phyloP scores from a whole-genome alignment of 2,329 filamentous ascomycete genomes.

The Waltergamsia citrina region DNA sequence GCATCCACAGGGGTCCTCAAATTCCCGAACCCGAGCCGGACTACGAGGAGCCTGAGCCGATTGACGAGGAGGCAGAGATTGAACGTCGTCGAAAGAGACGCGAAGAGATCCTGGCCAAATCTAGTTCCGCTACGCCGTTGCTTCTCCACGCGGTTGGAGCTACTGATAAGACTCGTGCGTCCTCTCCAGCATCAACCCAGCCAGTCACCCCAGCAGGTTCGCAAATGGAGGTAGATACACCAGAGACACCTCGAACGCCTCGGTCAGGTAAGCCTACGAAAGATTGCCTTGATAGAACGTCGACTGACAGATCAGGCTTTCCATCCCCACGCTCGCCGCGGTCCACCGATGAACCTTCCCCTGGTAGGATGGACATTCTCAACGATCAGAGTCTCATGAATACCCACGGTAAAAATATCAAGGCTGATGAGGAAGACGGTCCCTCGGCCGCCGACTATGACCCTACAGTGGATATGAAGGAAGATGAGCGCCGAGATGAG shows the following conservation, averaged over 20 bases:
- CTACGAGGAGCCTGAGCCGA: slow-evolving; percentile 44
- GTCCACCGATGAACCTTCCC: slow-evolving; percentile 43
- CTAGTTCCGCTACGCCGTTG: slow-evolving; percentile 63
- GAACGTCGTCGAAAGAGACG: slow-evolving; percentile 77
- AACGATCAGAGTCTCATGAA: slow-evolving; percentile 62
- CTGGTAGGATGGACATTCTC: slow-evolving; percentile 51
- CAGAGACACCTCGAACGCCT: slow-evolving; percentile 35
- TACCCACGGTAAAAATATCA: slow-evolving; percentile 33
- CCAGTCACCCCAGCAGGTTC: slow-evolving; percentile 27
- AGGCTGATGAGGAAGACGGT: slow-evolving; percentile 47
- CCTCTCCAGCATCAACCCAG: slow-evolving; percentile 42
- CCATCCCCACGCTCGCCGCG: slow-evolving; percentile 32
- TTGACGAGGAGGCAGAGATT: slow-evolving; percentile 76
- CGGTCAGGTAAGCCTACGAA: slow-evolving; percentile 31
- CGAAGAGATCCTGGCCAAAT: slow-evolving; percentile 78
- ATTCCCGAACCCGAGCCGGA: slow-evolving; percentile 30
- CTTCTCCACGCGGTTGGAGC: slow-evolving; percentile 65
- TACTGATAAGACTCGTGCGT: slow-evolving; percentile 42
- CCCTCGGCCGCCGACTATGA: slow-evolving; percentile 93
- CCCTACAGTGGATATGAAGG: slow-evolving; percentile 78
- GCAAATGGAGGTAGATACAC: slow-evolving; percentile 16
- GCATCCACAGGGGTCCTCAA: too few species aligned
- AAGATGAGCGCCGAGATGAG: slow-evolving; percentile 66
- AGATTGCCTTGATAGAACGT: background rate
- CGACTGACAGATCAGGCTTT: slow-evolving; percentile 20